Percentiles rank a stretch among this genome's conserved stretches.
Evolutionary conservation across 1,284 basidiomycete genomes (phyloP).

Genomic region (Boletus sp.): DNA sequence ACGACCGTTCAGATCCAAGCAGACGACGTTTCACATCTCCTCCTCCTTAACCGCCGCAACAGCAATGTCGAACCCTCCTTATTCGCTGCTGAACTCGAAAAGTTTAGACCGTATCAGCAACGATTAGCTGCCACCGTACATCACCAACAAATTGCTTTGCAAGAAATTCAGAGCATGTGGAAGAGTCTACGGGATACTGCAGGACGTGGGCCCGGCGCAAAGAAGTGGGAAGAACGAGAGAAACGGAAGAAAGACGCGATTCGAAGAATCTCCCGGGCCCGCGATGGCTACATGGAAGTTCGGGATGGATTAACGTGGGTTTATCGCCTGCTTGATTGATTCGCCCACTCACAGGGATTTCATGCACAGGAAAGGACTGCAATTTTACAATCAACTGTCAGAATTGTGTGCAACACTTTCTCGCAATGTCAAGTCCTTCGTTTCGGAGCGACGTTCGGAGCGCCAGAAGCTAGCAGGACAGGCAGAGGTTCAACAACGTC

Average conservation of each 20-base stretch:
- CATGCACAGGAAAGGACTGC: slow-evolving; percentile 67
- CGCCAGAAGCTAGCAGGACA: slow-evolving; percentile 66
- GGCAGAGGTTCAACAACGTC: slow-evolving; percentile 66
- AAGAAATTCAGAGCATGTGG: slow-evolving; percentile 69
- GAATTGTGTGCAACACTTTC: slow-evolving; percentile 61
- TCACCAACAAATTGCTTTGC: slow-evolving; percentile 69
- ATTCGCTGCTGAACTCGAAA: slow-evolving; percentile 92
- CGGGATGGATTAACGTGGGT: slow-evolving; percentile 78
- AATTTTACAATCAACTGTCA: slow-evolving; percentile 85
- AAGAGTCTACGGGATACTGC: slow-evolving; percentile 70
- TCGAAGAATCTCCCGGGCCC: slow-evolving; percentile 66
- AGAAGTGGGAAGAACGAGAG: slow-evolving; percentile 78
- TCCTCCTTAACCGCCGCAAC: slow-evolving; percentile 88
- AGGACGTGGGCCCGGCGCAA: slow-evolving; percentile 65
- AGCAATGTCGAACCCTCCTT: slow-evolving; percentile 81
- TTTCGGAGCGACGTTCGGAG: slow-evolving; percentile 65
- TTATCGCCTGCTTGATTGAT: slow-evolving; percentile 6
- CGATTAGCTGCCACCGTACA: slow-evolving; percentile 73
- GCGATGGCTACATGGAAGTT: slow-evolving; percentile 84
- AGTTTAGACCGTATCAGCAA: slow-evolving; percentile 89
- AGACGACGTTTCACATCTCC: slow-evolving; percentile 94
- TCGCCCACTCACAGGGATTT: slow-evolving; percentile 6
- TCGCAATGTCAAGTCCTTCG: slow-evolving; percentile 60
- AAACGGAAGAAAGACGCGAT: slow-evolving; percentile 72
- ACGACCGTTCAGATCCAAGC: slow-evolving; percentile 67